phyloP scores from a whole-genome alignment of 1,284 basidiomycete species.

The Rhodotorula sp. region DNA sequence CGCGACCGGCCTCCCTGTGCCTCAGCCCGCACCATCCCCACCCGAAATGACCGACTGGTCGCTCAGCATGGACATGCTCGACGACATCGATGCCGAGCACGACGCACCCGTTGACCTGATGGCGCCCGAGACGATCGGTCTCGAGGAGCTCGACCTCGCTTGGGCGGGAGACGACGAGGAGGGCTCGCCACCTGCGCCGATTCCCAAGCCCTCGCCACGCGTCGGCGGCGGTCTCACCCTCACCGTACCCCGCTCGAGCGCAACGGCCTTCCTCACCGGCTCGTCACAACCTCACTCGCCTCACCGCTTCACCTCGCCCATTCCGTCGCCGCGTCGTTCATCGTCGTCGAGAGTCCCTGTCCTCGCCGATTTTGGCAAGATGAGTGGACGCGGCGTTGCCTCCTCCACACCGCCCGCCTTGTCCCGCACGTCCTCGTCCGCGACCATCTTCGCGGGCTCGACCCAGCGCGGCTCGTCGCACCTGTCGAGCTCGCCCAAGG shows the following conservation, averaged over 20 bases:
- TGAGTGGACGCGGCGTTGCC: not conserved
- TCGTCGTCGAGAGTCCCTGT: not conserved
- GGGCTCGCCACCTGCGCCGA: not conserved
- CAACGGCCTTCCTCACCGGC: conserved; percentile 23
- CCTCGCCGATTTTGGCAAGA: conserved; percentile 8
- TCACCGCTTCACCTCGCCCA: conserved; percentile 17
- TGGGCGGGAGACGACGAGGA: conserved; percentile 36
- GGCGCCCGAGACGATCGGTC: conserved; percentile 35
- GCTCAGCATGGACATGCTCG: conserved; percentile 30
- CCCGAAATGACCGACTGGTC: conserved; percentile 36
- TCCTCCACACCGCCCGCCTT: not conserved
- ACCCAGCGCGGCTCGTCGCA: not conserved
- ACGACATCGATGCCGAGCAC: conserved; percentile 34
- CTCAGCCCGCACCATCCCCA: conserved; percentile 31
- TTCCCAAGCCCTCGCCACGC: not conserved
- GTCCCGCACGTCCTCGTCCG: conserved; percentile 3
- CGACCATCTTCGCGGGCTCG: conserved; percentile 3
- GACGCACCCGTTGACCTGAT: conserved; percentile 23
- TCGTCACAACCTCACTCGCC: not conserved
- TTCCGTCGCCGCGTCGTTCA: conserved; percentile 10
- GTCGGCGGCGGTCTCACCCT: not conserved
- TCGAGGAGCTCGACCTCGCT: conserved; percentile 39
- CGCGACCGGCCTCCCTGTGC: conserved; percentile 34
- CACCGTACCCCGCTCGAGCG: not conserved
- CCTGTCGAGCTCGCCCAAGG: not conserved